Percentiles rank a stretch among this genome's conserved stretches.
phyloP scores from a whole-genome alignment of 2,329 filamentous ascomycete species.

The Apiospora malaysiana region DNA sequence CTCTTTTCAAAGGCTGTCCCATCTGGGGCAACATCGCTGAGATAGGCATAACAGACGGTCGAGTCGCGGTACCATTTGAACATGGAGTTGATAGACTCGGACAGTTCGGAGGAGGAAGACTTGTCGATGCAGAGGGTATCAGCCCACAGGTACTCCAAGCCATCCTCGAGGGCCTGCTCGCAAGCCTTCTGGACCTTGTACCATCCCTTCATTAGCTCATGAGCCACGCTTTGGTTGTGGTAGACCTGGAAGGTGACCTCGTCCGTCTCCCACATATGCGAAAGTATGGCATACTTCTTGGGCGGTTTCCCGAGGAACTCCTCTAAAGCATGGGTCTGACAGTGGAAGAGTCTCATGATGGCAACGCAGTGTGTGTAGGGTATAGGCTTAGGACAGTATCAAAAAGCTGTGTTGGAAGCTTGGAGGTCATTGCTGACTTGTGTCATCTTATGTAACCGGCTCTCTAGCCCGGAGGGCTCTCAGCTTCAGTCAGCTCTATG shows the following conservation, averaged over 20 bases:
- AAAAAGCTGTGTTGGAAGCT: background rate
- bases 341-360: background rate
- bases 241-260: slow-evolving; percentile 5
- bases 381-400: background rate
- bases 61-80: slow-evolving; percentile 10
- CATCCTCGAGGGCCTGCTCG: background rate
- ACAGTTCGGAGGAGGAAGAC: slow-evolving; percentile 6
- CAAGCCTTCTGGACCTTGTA: background rate
- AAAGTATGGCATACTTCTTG: background rate
- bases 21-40: background rate
- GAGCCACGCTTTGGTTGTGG: no score
- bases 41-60: background rate
- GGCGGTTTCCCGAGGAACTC: background rate
- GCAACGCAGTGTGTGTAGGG: background rate
- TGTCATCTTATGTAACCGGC: background rate
- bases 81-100: slow-evolving; percentile 19
- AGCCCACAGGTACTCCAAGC: slow-evolving; percentile 8
- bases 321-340: background rate
- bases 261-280: background rate
- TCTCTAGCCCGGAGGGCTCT: background rate
- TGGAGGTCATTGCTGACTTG: background rate
- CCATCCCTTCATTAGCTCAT: background rate
- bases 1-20: background rate
- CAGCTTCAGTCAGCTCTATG: background rate
- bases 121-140: slow-evolving; percentile 21